Evolutionary conservation across 441 rosid genomes (phyloP).

Genomic region (Rhodomyrtus psidioides): DNA sequence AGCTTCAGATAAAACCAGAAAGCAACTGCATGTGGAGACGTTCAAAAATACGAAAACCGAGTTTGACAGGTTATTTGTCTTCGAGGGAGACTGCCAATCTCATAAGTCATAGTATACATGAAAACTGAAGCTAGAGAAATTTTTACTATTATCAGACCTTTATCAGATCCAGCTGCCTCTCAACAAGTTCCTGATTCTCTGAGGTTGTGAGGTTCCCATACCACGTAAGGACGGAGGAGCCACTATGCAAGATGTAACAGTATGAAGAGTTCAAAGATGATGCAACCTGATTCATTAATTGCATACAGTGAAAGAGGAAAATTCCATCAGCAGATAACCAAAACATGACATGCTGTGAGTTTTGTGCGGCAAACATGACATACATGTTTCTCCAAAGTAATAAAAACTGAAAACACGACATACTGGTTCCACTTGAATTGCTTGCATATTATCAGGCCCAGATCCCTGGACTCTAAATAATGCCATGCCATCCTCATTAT

Average conservation of each 20-base stretch:
- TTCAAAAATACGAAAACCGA: not conserved
- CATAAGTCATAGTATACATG: not conserved
- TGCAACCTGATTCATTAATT: constrained; percentile 44
- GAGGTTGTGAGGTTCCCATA: constrained; percentile 76
- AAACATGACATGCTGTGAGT: not conserved
- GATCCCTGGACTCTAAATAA: constrained; percentile 87
- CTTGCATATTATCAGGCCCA: constrained; percentile 99
- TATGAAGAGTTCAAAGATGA: constrained; percentile 86
- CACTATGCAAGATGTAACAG: constrained; percentile 83
- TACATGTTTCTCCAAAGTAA: constrained; percentile 40
- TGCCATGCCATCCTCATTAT: constrained; percentile 64
- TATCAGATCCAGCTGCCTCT: constrained; percentile 88
- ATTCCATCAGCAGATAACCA: not conserved
- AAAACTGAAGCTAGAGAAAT: not conserved
- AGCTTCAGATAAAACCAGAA: not conserved
- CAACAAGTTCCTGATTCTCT: constrained; percentile 79
- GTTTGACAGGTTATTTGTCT: not conserved
- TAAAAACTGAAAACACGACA: constrained; percentile 14
- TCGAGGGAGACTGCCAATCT: not conserved
- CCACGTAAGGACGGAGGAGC: constrained; percentile 80
- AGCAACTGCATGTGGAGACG: not conserved
- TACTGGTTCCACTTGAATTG: constrained; percentile 95
- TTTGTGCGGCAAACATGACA: constrained; percentile 9
- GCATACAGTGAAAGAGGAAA: not conserved
- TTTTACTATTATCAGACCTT: constrained; percentile 37